These are phyloP conservation scores for Monosporozyma yasuniensis DNA, from an alignment of 805 yeast species.

Conservation along the genomic window DNA sequence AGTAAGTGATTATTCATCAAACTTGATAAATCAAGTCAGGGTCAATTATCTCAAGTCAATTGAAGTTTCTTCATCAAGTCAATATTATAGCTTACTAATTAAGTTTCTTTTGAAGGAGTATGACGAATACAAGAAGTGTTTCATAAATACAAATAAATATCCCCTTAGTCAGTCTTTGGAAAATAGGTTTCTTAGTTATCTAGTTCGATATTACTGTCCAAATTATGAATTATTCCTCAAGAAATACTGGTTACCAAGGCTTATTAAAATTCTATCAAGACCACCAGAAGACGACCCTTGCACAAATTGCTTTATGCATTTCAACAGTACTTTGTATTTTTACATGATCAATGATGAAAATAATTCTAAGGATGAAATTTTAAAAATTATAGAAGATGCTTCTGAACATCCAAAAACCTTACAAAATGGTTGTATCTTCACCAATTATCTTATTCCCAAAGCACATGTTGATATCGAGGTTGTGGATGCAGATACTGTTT, in stretches of 20 bases:
- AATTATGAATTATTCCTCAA: conserved; percentile 8
- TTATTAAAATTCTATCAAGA: background rate
- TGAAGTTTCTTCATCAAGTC: background rate
- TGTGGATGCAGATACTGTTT: conserved; percentile 3
- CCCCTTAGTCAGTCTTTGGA: no score
- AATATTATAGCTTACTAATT: background rate
- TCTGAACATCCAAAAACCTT: background rate
- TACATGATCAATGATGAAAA: no score
- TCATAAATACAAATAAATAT: background rate
- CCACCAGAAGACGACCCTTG: background rate
- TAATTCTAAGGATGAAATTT: background rate
- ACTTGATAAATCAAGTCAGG: background rate
- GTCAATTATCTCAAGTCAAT: background rate
- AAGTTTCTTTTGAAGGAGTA: background rate
- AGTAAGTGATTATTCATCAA: background rate
- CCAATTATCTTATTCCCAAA: background rate
- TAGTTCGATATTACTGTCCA: conserved; percentile 10
- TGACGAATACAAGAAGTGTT: background rate
- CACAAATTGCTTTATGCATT: background rate
- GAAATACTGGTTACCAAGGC: conserved; percentile 3
- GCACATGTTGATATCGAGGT: background rate
- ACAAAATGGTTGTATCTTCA: background rate
- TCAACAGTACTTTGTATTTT: background rate
- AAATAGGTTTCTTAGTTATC: background rate
- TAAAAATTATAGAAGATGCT: background rate